phyloP scores from a whole-genome alignment of 495 filamentous ascomycete genomes.

The Hypoxylon trugodes region DNA sequence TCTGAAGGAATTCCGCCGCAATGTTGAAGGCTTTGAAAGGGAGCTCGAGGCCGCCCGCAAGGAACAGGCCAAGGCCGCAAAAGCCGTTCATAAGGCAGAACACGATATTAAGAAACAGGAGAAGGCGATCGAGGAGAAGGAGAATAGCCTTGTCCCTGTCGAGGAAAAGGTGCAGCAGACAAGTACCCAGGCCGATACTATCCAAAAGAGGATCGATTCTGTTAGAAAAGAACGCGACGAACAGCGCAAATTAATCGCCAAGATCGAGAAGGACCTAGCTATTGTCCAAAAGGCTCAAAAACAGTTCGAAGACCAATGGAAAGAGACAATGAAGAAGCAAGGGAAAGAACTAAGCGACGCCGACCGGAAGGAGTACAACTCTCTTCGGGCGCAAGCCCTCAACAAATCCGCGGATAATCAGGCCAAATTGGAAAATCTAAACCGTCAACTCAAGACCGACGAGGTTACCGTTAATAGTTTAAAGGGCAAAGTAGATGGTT shows the following conservation, averaged over 20 bases:
- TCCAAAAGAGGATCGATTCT: constrained; percentile 70
- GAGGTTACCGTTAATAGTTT: constrained; percentile 86
- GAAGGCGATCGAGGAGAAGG: constrained; percentile 85
- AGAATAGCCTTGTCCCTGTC: constrained; percentile 86
- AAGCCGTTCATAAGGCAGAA: constrained; percentile 83
- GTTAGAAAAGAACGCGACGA: constrained; percentile 78
- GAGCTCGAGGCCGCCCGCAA: constrained; percentile 86
- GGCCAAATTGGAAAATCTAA: constrained; percentile 81
- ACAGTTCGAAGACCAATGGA: constrained; percentile 88
- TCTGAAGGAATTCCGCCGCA: constrained; percentile 89
- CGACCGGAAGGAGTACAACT: constrained; percentile 90
- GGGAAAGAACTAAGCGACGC: constrained; percentile 85
- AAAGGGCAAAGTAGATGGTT: constrained; percentile 82
- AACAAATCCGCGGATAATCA: constrained; percentile 83
- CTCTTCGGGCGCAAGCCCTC: constrained; percentile 84
- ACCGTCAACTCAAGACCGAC: constrained; percentile 86
- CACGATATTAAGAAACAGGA: constrained; percentile 83
- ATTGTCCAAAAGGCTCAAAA: constrained; percentile 90
- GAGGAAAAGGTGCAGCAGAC: constrained; percentile 93
- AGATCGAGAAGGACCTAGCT: constrained; percentile 78
- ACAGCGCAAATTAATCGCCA: constrained; percentile 70
- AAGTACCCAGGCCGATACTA: constrained; percentile 70
- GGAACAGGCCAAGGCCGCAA: constrained; percentile 79
- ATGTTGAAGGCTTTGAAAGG: constrained; percentile 84
- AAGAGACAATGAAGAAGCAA: constrained; percentile 80